Evolutionary conservation across 164 flowering plant species (phyloP).

Genomic region (Malania oleifera): DNA sequence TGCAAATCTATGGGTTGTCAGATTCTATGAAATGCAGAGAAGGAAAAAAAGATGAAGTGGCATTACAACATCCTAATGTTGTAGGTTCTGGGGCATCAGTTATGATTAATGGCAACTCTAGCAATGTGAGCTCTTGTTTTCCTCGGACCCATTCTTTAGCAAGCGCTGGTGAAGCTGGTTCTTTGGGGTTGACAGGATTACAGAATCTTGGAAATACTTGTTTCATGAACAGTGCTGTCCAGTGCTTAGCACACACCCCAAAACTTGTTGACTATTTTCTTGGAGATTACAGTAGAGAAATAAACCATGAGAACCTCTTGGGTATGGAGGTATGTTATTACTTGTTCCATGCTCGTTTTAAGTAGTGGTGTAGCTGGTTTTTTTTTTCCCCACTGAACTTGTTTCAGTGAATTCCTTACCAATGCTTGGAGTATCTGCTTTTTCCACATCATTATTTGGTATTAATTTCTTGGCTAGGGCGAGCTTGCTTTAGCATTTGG

Average conservation of each 20-base stretch:
- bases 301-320: conserved; percentile 74
- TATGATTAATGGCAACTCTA: conserved; percentile 46
- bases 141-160: conserved; percentile 18
- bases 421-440: no score
- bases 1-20: conserved; percentile 93
- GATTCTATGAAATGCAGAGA: conserved; percentile 61
- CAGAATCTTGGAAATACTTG: conserved; percentile 97
- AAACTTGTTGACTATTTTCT: conserved; percentile 88
- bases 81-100: conserved; percentile 33
- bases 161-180: conserved; percentile 43
- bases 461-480: conserved; percentile 46
- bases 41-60: conserved; percentile 56
- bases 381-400: no score
- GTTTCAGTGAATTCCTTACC: no score
- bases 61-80: conserved; percentile 24
- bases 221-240: conserved; percentile 92
- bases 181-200: conserved; percentile 86
- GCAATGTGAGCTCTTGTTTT: conserved; percentile 27
- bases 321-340: conserved; percentile 70
- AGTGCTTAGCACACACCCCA: conserved; percentile 93
- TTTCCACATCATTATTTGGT: no score
- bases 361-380: no score
- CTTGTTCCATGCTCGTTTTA: neutral
- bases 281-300: conserved; percentile 75
- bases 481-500: conserved; percentile 95